Evolutionary conservation across 306 rosid genomes (phyloP), one percentile per base, ranked within the genome.

Genomic region (Cicer judaicum): DNA sequence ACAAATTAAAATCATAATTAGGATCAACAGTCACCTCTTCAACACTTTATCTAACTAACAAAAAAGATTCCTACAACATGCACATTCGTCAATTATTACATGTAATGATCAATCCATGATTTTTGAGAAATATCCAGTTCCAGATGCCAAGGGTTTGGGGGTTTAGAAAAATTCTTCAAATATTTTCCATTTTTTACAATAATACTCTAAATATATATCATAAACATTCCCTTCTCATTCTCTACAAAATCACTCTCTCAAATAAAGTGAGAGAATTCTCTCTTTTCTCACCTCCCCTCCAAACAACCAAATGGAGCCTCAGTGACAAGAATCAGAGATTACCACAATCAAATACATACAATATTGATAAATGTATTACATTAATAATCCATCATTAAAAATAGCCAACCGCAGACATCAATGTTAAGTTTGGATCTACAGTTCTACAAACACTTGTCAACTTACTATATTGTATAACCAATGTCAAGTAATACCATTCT

Each of bases 341-440:
- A 1, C 41, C 43, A 10, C 42, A 64, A 41, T 64, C 1, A 52
- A 7, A 16, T n/a, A 14, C 21, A 44, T 24, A 59, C 16, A 47
- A 60, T 39, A 73, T 29, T 47, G 68, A 44, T 59, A 40, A 34
- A 73, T 44, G 41, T n/a, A 56, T 73, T 10, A 47, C 78, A 59
- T 16, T 34, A 60, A 73, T 44, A 46, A 44, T 34, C 70, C 7
- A 47, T 34, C 11, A 61, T 38, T 59, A 73, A 13, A 73, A 60
- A 42, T 59, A 60, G 41, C 11, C 63, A 63, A 36, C 16, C 53
- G 40, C 38, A 10, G 43, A 43, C 7, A 43, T n/a, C 77, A 72
- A 43, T 24, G 21, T 57, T 53, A 56, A 12, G 54, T 70, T n/a
- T 34, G 14, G 18, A 60, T 60, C 29, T 14, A 9, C 68, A 62